Percentiles rank a stretch among this genome's conserved stretches.
phyloP scores from a whole-genome alignment of 1,284 basidiomycete species.

The Bondarzewia mesenterica region DNA sequence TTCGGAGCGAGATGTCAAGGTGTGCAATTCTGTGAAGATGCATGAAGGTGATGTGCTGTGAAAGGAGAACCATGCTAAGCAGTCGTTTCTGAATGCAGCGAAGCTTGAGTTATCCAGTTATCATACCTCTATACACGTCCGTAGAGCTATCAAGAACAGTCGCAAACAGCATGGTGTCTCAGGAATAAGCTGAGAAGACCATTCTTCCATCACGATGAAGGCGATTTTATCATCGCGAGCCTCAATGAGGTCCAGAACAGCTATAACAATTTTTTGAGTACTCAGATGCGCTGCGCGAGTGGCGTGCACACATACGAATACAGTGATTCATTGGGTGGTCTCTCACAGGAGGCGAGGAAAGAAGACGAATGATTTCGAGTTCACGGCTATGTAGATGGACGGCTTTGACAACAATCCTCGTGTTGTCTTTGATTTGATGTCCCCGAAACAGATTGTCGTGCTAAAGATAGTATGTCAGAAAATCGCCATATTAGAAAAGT shows the following conservation, averaged over 20 bases:
- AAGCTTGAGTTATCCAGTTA: neutral
- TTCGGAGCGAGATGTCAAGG: constrained; percentile 62
- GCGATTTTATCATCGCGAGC: constrained; percentile 42
- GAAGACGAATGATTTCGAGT: constrained; percentile 43
- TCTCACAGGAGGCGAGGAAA: constrained; percentile 43
- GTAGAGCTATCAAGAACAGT: constrained; percentile 47
- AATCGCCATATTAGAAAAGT: neutral
- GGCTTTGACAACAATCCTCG: constrained; percentile 57
- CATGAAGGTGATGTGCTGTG: constrained; percentile 61
- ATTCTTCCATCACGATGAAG: constrained; percentile 74
- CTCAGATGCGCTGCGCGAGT: neutral
- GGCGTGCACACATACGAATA: constrained; percentile 46
- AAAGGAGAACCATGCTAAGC: neutral
- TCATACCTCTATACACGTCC: constrained; percentile 57
- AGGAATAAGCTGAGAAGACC: constrained; percentile 54
- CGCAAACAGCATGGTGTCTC: constrained; percentile 41
- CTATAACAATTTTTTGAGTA: constrained; percentile 24
- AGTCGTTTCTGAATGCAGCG: constrained; percentile 2
- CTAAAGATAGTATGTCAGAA: constrained; percentile 24
- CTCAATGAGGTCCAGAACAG: constrained; percentile 56
- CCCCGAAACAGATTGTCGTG: constrained; percentile 67
- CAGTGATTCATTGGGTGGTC: constrained; percentile 63
- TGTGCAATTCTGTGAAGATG: constrained; percentile 58
- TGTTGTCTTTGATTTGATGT: constrained; percentile 38
- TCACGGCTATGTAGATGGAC: constrained; percentile 57